Evolutionary conservation across 2,329 filamentous ascomycete genomes (phyloP).

Genomic region (Colletotrichum sp.): DNA sequence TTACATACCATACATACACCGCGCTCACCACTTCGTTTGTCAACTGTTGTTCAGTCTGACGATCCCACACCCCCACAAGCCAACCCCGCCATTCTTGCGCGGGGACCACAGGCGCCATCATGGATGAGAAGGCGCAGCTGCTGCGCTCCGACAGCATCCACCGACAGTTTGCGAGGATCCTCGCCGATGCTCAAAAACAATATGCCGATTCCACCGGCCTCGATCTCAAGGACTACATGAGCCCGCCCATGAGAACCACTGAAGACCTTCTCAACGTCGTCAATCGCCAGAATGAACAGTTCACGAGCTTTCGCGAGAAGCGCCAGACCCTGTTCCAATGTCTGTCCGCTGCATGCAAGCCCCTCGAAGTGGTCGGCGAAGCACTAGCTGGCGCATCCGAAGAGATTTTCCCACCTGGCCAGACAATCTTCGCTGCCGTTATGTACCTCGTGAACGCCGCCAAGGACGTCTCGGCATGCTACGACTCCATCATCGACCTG

Average conservation of each 20-base stretch:
- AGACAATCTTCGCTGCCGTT: conserved; percentile 47
- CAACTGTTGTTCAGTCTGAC: neutral
- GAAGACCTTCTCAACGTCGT: conserved; percentile 36
- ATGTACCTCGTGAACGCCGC: conserved; percentile 48
- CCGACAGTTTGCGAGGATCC: conserved; percentile 30
- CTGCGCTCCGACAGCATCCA: conserved; percentile 17
- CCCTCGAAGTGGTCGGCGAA: conserved; percentile 45
- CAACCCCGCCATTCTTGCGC: neutral
- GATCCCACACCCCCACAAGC: neutral
- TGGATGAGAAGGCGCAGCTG: conserved; percentile 7
- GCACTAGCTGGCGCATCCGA: conserved; percentile 39
- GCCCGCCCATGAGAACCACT: conserved; percentile 36
- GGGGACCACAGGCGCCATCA: neutral
- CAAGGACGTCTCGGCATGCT: conserved; percentile 47
- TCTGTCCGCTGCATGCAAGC: conserved; percentile 34
- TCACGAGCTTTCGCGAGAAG: conserved; percentile 40
- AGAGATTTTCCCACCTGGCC: conserved; percentile 44
- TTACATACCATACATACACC: neutral
- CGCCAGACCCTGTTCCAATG: conserved; percentile 37
- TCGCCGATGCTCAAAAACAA: conserved; percentile 37
- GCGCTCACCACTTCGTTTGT: neutral
- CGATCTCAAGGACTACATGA: conserved; percentile 34
- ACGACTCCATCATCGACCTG: conserved; percentile 50
- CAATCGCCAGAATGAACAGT: conserved; percentile 39
- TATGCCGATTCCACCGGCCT: conserved; percentile 34